A percentile compares a stretch with the other conserved stretches of the same genome.
These are phyloP conservation scores for Suillus subalutaceus DNA, from an alignment of 768 basidiomycete species.

Conservation along the genomic window DNA sequence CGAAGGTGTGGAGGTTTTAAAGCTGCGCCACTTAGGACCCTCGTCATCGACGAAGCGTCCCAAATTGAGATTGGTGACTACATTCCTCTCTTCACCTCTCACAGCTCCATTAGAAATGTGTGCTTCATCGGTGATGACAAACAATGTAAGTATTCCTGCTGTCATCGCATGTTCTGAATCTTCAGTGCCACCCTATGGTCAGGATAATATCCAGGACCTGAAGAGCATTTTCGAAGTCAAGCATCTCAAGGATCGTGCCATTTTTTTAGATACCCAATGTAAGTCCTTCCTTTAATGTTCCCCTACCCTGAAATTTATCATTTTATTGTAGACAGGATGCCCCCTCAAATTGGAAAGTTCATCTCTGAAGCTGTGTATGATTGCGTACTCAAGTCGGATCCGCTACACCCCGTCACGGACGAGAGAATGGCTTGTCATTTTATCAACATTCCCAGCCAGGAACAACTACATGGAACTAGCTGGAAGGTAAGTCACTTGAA, in stretches of 20 bases:
- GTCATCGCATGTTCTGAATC: slow-evolving; percentile 30
- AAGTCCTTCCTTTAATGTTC: slow-evolving; percentile 25
- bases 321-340: slow-evolving; percentile 71
- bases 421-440: slow-evolving; percentile 59
- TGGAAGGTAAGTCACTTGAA: slow-evolving; percentile 24
- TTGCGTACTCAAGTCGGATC: slow-evolving; percentile 54
- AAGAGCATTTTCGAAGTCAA: slow-evolving; percentile 79
- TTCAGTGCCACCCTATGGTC: slow-evolving; percentile 81
- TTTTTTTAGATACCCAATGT: slow-evolving; percentile 80
- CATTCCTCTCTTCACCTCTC: slow-evolving; percentile 41
- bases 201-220: slow-evolving; percentile 64
- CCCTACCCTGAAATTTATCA: slow-evolving; percentile 11
- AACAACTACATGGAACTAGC: slow-evolving; percentile 40
- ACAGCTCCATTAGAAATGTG: slow-evolving; percentile 47
- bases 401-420: slow-evolving; percentile 49
- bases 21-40: slow-evolving; percentile 42
- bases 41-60: slow-evolving; percentile 68
- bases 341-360: slow-evolving; percentile 72
- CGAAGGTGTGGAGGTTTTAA: slow-evolving; percentile 23
- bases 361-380: slow-evolving; percentile 73
- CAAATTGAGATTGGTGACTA: slow-evolving; percentile 64
- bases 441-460: slow-evolving; percentile 55
- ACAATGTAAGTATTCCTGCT: slow-evolving; percentile 49
- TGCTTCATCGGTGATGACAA: slow-evolving; percentile 70
- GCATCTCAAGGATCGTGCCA: slow-evolving; percentile 50